Base-by-base conservation (phyloP, 225 moss, liverwort and hornwort genomes). In the Polytrichum commune region DNA sequence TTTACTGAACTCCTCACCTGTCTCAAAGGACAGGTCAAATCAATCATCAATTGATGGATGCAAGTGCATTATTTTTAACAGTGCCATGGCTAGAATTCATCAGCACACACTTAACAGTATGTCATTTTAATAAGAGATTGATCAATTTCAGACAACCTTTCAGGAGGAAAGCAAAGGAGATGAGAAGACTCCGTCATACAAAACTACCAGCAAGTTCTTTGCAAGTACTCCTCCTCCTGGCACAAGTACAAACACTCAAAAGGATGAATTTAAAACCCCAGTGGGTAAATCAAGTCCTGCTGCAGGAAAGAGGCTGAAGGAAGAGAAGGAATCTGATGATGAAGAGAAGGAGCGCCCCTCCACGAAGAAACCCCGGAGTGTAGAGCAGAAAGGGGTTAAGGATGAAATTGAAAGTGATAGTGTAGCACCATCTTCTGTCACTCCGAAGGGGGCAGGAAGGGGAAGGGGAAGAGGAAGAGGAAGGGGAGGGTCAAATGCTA, bases 151-250 rank as follows among this genome's bases (percentile, higher is more conserved):
- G 16, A 64, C 27, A 63, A 35, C 22, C 27, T 62, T 60, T 27
- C 79, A 88, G 87, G 83, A 84, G 27, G 53, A 60, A 64, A 69
- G 54, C 25, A 84, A 84, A 64, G 87, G 69, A 56, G 81, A 19
- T n/a, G 77, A 79, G 54, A 79, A 69, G 32, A 81, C 54, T 7
- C 30, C 69, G 3, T 74, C 63, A 33, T 64, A 24, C 25, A 83
- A 83, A 23, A 72, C 75, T n/a, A 29, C 74, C 71, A 85, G 83
- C 80, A 76, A 73, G 13, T 86, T 81, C 61, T 83, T 83, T 60
- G n/a, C 78, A 55, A 70, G 74, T 56, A n/a, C 78, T 53, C 73
- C 83, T 62, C 80, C 86, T 27, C 53, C 60, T 35, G 70, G 33
- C 29, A 73, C 68, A 27, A 57, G 27, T 30, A 16, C 35, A 19